Conservation (phyloP, 108 stramenopile genomes). For the Pseudonitzschia multistriata region DNA sequence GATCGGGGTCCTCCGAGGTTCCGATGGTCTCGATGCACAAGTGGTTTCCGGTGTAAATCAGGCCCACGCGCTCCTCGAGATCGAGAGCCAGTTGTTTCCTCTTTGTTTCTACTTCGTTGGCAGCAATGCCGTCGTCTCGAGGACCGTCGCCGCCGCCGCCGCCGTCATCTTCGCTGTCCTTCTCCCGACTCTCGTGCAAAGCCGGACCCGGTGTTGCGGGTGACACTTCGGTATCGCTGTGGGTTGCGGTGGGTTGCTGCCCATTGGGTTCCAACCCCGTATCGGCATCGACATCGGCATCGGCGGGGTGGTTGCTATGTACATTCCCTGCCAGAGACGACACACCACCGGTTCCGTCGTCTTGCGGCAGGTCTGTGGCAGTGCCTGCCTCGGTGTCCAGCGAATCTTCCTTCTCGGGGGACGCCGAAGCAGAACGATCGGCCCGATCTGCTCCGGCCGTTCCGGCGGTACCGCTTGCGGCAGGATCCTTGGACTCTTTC, state of each 20-base stretch:
- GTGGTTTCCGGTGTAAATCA: not conserved
- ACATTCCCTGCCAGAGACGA: not conserved
- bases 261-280: not conserved
- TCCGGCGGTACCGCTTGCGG: not conserved
- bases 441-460: not conserved
- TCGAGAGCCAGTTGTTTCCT: not conserved
- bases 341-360: not conserved
- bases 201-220: too few relatives aligned
- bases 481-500: not conserved
- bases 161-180: not conserved
- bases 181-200: not conserved
- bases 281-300: too few relatives aligned
- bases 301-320: not conserved
- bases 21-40: conserved; percentile 1
- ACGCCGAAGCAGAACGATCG: too few relatives aligned
- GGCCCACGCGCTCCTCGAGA: not conserved
- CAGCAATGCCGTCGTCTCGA: not conserved
- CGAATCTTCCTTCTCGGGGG: not conserved
- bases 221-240: not conserved
- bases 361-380: not conserved
- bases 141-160: not conserved
- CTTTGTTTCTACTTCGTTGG: not conserved
- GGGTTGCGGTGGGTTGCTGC: not conserved
- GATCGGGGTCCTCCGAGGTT: not conserved
- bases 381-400: not conserved